These are phyloP conservation scores for Triglochin maritima DNA, from an alignment of 106 monocot genomes.

Conservation along the genomic window DNA sequence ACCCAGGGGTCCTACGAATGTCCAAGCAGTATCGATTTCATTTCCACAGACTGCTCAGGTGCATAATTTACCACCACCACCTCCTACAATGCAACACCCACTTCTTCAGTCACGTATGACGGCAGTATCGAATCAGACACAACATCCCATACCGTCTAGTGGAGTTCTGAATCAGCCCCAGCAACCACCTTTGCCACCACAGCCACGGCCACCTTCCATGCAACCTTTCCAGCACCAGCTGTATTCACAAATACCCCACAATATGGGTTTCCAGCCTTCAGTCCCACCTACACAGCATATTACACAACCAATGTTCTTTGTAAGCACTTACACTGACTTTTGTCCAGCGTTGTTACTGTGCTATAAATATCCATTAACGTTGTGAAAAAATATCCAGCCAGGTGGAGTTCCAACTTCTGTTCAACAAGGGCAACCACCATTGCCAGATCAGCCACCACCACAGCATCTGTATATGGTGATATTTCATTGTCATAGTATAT, in stretches of 20 bases:
- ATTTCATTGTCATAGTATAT: neutral
- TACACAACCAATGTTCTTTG: slow-evolving; percentile 63
- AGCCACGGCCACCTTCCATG: slow-evolving; percentile 50
- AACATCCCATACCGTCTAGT: slow-evolving; percentile 39
- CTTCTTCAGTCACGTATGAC: slow-evolving; percentile 49
- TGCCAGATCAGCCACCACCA: slow-evolving; percentile 55
- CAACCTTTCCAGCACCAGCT: slow-evolving; percentile 41
- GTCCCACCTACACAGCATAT: slow-evolving; percentile 33
- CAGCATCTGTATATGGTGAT: slow-evolving; percentile 81
- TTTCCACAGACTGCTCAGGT: slow-evolving; percentile 39
- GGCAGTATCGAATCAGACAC: slow-evolving; percentile 30
- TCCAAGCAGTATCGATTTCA: slow-evolving; percentile 25
- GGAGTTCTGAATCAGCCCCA: slow-evolving; percentile 49
- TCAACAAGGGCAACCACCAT: slow-evolving; percentile 54
- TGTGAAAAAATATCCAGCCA: neutral
- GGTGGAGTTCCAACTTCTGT: slow-evolving; percentile 2
- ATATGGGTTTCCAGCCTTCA: slow-evolving; percentile 41
- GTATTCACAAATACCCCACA: slow-evolving; percentile 47
- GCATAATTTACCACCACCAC: slow-evolving; percentile 47
- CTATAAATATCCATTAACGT: neutral
- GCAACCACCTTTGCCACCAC: slow-evolving; percentile 59
- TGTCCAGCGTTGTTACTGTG: neutral
- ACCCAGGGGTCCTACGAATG: slow-evolving; percentile 17
- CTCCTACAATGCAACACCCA: slow-evolving; percentile 32
- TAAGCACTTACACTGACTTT: slow-evolving; percentile 22